These are phyloP conservation scores for Lavandula angustifolia DNA, from an alignment of 257 asterid genomes.

Conservation along the genomic window DNA sequence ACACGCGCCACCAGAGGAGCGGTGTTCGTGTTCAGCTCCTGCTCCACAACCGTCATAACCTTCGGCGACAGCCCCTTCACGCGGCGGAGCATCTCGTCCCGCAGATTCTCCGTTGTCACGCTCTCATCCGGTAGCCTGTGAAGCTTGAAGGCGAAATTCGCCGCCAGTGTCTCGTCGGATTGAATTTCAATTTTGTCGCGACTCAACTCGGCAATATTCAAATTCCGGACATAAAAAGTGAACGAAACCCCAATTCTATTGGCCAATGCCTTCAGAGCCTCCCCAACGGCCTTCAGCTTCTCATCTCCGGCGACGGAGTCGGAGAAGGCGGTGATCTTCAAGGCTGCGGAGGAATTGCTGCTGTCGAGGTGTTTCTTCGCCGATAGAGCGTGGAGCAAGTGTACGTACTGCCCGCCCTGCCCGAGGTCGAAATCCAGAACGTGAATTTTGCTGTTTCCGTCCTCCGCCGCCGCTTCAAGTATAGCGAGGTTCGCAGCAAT, in stretches of 20 bases:
- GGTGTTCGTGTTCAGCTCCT: slow-evolving; percentile 74
- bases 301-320: slow-evolving; percentile 44
- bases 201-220: slow-evolving; percentile 37
- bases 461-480: slow-evolving; percentile 58
- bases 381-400: slow-evolving; percentile 78
- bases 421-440: slow-evolving; percentile 80
- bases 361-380: slow-evolving; percentile 42
- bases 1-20: slow-evolving; percentile 72
- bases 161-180: slow-evolving; percentile 58
- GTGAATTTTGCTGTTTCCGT: slow-evolving; percentile 48
- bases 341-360: slow-evolving; percentile 25
- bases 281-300: slow-evolving; percentile 40
- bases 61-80: slow-evolving; percentile 64
- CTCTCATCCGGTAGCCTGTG: slow-evolving; percentile 82
- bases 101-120: slow-evolving; percentile 72
- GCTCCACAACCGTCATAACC: slow-evolving; percentile 78
- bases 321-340: slow-evolving; percentile 65
- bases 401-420: slow-evolving; percentile 73
- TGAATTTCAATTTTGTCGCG: slow-evolving; percentile 48
- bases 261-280: slow-evolving; percentile 43
- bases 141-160: slow-evolving; percentile 72
- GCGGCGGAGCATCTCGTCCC: slow-evolving; percentile 78
- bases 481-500: slow-evolving; percentile 87
- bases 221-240: slow-evolving; percentile 33
- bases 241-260: slow-evolving; percentile 49